These are phyloP conservation scores for Phytophthora kernoviae DNA, from an alignment of 352 stramenopile species.

Conservation along the genomic window DNA sequence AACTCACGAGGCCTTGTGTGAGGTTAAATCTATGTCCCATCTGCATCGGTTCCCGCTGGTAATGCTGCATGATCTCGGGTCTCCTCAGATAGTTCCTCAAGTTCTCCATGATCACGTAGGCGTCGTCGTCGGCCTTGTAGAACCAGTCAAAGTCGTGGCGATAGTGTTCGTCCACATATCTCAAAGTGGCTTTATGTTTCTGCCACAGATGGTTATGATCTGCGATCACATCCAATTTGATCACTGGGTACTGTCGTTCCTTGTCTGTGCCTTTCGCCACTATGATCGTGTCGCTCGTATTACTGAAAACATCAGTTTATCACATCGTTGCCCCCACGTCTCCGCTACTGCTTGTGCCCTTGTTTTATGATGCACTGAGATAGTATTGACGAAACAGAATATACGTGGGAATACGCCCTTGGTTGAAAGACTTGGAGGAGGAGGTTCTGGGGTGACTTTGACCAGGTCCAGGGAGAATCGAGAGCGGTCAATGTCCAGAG, in stretches of 20 bases:
- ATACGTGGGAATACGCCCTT: conserved; percentile 51
- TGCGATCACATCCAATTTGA: conserved; percentile 67
- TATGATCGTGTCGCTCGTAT: conserved; percentile 56
- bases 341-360: conserved; percentile 71
- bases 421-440: conserved; percentile 1
- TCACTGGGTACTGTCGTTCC: conserved; percentile 53
- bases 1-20: conserved; percentile 68
- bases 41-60: conserved; percentile 66
- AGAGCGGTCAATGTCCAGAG: conserved; percentile 48
- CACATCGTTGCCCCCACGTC: conserved; percentile 83
- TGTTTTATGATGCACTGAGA: conserved; percentile 68
- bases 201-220: conserved; percentile 87
- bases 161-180: conserved; percentile 73
- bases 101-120: conserved; percentile 85
- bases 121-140: conserved; percentile 87
- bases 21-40: conserved; percentile 85
- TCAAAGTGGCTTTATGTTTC: conserved; percentile 79
- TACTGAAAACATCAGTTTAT: conserved; percentile 88
- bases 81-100: conserved; percentile 60
- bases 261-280: conserved; percentile 27
- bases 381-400: conserved; percentile 85
- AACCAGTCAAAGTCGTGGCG: conserved; percentile 87
- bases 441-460: conserved; percentile 37
- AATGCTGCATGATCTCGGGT: conserved; percentile 68
- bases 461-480: conserved; percentile 49